Evolutionary conservation across 331 rosid species (phyloP), one percentile per base, ranked within the genome.

Genomic region (Pyrus hybrid): DNA sequence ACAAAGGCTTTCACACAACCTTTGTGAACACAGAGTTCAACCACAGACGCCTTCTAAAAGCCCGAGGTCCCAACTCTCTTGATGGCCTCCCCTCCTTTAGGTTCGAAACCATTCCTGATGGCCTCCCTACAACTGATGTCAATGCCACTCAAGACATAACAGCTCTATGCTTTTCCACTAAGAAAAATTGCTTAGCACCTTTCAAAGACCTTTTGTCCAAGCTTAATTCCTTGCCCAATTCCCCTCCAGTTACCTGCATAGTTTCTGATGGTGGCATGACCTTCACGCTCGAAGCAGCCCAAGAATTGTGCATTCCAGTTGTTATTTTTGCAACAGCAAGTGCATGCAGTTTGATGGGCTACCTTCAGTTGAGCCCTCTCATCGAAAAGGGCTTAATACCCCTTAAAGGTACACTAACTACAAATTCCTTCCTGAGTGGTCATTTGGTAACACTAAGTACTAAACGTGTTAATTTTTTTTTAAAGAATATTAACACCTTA

Each of bases 61-160:
- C 80, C 21, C 74, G 37, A 4, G 96, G 96, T 1, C 82, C 86
- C 2, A 17, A 80, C 32, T 76, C 88, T 56, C 85, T 91, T 5
- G 28, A 83, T 0, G 90, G 84, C 32, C 79, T 91, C 28, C 75
- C 89, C 4, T 82, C 86, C 21, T 91, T 91, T 37, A 73, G 72
- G 1, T 91, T 88, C 28, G 83, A 85, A 70, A 74, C 90, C 63
- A 88, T 91, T 20, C 88, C 96, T 0, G 93, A 91, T 13, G 96
- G 93, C 62, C 87, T 91, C 10, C 91, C 88, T 3, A 17, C 22
- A 2, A 10, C 70, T 5, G 76, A 69, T 30, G 4, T 6, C 7
- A 49, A 74, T 1, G 47, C 77, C 70, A 74, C 77, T 2, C 77
- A 74, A 45, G 30, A 74, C 70, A 18, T n/a, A n/a, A n/a, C n/a